Conservation (phyloP, 768 basidiomycete genomes). For the button mushroom (Agaricus bisporus) region DNA sequence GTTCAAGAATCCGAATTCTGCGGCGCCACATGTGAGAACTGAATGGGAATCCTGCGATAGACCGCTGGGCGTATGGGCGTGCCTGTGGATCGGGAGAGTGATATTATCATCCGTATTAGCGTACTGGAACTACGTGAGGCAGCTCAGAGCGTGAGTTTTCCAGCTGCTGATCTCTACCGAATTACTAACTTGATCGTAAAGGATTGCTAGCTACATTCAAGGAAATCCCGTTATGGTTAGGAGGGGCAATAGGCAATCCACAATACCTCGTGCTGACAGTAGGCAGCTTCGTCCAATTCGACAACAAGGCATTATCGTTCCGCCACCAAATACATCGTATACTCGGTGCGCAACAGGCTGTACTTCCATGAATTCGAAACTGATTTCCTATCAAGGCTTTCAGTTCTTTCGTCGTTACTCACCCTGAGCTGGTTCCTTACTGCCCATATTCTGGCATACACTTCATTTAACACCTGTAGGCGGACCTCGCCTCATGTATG, state of each 20-base stretch:
- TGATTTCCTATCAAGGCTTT: slow-evolving; percentile 35
- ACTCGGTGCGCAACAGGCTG: slow-evolving; percentile 30
- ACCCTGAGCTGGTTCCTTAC: slow-evolving; percentile 81
- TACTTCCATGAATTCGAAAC: slow-evolving; percentile 18
- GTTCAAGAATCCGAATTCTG: slow-evolving; percentile 37
- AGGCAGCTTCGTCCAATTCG: slow-evolving; percentile 7
- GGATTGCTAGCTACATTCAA: neutral
- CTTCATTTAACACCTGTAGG: slow-evolving; percentile 69
- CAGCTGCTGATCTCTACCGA: neutral
- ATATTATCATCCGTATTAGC: slow-evolving; percentile 41
- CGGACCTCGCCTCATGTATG: slow-evolving; percentile 72
- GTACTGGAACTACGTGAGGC: slow-evolving; percentile 50
- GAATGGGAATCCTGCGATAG: slow-evolving; percentile 62
- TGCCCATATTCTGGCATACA: slow-evolving; percentile 75
- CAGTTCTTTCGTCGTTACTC: slow-evolving; percentile 59
- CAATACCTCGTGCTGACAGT: slow-evolving; percentile 3
- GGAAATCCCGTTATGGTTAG: slow-evolving; percentile 3
- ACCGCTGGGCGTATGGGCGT: slow-evolving; percentile 63
- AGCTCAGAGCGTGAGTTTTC: slow-evolving; percentile 22
- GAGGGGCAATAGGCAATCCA: slow-evolving; percentile 1
- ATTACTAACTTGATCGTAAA: neutral
- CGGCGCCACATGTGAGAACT: slow-evolving; percentile 18
- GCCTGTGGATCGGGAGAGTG: slow-evolving; percentile 55
- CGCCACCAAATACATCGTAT: slow-evolving; percentile 21
- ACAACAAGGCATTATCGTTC: slow-evolving; percentile 7